These are phyloP conservation scores for Trichoderma erinaceum DNA, from an alignment of 495 filamentous ascomycete species.

Conservation along the genomic window DNA sequence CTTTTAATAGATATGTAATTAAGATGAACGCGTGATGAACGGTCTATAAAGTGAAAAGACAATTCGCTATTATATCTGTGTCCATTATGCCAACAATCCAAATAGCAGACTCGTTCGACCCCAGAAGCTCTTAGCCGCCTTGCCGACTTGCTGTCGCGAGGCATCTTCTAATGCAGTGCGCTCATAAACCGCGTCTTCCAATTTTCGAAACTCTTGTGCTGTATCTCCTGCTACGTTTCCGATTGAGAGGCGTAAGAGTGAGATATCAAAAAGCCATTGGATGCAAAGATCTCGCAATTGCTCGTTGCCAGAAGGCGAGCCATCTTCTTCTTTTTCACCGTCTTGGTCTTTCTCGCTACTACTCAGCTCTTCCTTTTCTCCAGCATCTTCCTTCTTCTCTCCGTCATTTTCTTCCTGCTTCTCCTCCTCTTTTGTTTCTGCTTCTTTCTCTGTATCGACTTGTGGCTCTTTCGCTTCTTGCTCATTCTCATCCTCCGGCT, in stretches of 20 bases:
- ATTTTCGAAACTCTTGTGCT: constrained; percentile 36
- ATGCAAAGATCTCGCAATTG: constrained; percentile 50
- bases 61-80: constrained; percentile 14
- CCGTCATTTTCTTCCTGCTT: constrained; percentile 18
- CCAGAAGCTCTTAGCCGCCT: constrained; percentile 66
- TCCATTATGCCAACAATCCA: constrained; percentile 39
- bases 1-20: constrained; percentile 11
- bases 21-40: neutral
- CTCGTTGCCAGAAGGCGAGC: constrained; percentile 20
- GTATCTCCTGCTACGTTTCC: neutral
- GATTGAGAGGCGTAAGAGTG: constrained; percentile 46
- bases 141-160: constrained; percentile 45
- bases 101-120: constrained; percentile 74
- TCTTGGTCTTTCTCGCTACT: constrained; percentile 32
- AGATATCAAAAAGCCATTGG: constrained; percentile 73
- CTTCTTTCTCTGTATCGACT: constrained; percentile 23
- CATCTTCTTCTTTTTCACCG: constrained; percentile 16
- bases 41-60: neutral
- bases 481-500: constrained; percentile 22
- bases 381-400: constrained; percentile 7
- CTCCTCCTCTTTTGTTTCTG: constrained; percentile 15
- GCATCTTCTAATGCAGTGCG: constrained; percentile 41
- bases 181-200: constrained; percentile 41
- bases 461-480: constrained; percentile 26
- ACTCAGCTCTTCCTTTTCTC: constrained; percentile 16